These are phyloP conservation scores for Ustanciosporium gigantosporum DNA, from an alignment of 1,284 basidiomycete genomes.

Conservation along the genomic window DNA sequence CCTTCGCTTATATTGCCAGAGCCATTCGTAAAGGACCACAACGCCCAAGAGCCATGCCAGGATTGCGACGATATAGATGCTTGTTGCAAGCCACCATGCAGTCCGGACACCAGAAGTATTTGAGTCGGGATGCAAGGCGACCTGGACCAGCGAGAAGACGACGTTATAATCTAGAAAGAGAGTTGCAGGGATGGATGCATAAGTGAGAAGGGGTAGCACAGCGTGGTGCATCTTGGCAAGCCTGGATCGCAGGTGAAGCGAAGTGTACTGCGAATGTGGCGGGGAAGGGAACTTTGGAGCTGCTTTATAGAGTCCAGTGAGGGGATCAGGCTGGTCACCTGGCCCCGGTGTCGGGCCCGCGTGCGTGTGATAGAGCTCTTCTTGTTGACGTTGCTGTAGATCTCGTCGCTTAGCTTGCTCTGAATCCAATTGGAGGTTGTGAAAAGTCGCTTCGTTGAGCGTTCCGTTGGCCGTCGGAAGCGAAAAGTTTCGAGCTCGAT, in stretches of 20 bases:
- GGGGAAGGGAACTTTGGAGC: slow-evolving; percentile 20
- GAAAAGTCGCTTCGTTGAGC: not conserved
- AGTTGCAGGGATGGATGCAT: slow-evolving; percentile 51
- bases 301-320: slow-evolving; percentile 10
- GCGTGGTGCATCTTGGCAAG: slow-evolving; percentile 32
- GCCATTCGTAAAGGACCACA: slow-evolving; percentile 29
- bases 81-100: slow-evolving; percentile 43
- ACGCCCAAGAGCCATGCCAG: slow-evolving; percentile 38
- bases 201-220: slow-evolving; percentile 26
- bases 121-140: slow-evolving; percentile 41
- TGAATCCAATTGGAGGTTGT: not conserved
- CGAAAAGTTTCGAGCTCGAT: not conserved
- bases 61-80: slow-evolving; percentile 24
- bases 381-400: too few species aligned
- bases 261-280: slow-evolving; percentile 8
- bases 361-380: too few species aligned
- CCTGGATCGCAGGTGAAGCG: slow-evolving; percentile 10
- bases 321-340: not conserved
- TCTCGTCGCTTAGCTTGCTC: too few species aligned
- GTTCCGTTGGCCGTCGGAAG: not conserved
- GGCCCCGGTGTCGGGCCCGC: not conserved
- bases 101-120: slow-evolving; percentile 5
- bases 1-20: slow-evolving; percentile 20
- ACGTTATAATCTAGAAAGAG: slow-evolving; percentile 60
- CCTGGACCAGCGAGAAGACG: slow-evolving; percentile 53